Evolutionary conservation across 106 monocot species (phyloP), one percentile per base, ranked within the genome.

Genomic region (Ottelia alismoides): DNA sequence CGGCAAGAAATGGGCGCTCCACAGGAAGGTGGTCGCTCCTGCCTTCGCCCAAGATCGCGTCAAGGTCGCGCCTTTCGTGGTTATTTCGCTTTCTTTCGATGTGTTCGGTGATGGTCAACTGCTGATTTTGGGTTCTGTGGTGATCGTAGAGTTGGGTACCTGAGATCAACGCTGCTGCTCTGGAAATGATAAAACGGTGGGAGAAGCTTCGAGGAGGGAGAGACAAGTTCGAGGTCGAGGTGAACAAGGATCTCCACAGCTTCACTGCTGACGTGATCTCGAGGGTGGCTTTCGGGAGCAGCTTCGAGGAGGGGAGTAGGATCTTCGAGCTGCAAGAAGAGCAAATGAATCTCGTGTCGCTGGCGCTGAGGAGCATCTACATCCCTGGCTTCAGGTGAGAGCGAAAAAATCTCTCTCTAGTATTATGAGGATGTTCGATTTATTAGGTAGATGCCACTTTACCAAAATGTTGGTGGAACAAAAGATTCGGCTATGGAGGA

Each of bases 371-470:
- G 20, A 82, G 71, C 52, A 47, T 87, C 0, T 79, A 92, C 48
- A 72, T 92, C 53, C 92, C 87, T 24, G 87, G 79, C 1, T 85
- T 83, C 62, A 79, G 92, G 86, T 86, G 31, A 63, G 54, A n/a
- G n/a, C n/a, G n/a, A n/a, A n/a, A n/a, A n/a, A n/a, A n/a, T n/a
- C n/a, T n/a, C n/a, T n/a, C n/a, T n/a, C n/a, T n/a, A n/a, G n/a
- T n/a, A n/a, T n/a, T n/a, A n/a, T n/a, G n/a, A n/a, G n/a, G n/a
- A n/a, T n/a, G n/a, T n/a, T n/a, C n/a, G n/a, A n/a, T n/a, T n/a
- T n/a, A n/a, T n/a, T n/a, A n/a, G n/a, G n/a, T n/a, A n/a, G n/a
- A n/a, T n/a, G n/a, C n/a, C n/a, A n/a, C n/a, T n/a, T n/a, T n/a
- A n/a, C n/a, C n/a, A n/a, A n/a, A n/a, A n/a, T n/a, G n/a, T n/a